phyloP scores from a whole-genome alignment of 139 green algal species.

The Asterochloris sp. region DNA sequence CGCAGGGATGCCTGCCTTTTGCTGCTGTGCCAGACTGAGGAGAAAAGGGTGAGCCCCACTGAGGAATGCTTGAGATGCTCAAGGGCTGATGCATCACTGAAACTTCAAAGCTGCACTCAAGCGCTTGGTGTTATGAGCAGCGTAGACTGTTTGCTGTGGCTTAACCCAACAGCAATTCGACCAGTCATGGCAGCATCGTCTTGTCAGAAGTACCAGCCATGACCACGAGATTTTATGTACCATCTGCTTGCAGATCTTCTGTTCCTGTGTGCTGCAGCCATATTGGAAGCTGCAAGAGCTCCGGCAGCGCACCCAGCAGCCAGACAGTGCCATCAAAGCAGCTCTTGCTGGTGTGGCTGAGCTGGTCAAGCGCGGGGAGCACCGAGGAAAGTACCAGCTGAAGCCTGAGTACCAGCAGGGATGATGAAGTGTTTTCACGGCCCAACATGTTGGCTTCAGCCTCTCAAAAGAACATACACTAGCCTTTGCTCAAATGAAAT shows the following conservation, averaged over 20 bases:
- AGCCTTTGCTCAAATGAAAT: background rate
- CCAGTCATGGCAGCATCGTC: too few species aligned
- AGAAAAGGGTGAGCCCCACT: background rate
- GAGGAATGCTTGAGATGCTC: background rate
- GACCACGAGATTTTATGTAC: background rate
- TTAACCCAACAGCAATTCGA: too few species aligned
- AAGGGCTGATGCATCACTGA: background rate
- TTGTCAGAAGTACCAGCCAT: too few species aligned
- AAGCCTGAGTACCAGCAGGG: constrained; percentile 5
- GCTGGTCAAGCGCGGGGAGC: background rate
- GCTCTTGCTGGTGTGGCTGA: background rate
- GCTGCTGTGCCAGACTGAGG: background rate
- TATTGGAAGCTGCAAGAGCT: constrained; percentile 5
- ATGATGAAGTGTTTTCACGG: background rate
- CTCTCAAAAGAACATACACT: background rate
- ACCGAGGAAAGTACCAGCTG: constrained; percentile 5
- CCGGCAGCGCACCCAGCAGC: background rate
- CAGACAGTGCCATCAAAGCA: background rate
- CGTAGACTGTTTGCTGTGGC: too few species aligned
- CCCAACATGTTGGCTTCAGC: background rate
- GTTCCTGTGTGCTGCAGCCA: background rate
- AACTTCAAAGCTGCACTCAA: background rate
- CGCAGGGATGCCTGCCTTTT: background rate
- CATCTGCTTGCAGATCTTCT: background rate
- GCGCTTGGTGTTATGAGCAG: background rate